Conservation (phyloP, 495 filamentous ascomycete species). For the Massariosphaeria phaeospora region DNA sequence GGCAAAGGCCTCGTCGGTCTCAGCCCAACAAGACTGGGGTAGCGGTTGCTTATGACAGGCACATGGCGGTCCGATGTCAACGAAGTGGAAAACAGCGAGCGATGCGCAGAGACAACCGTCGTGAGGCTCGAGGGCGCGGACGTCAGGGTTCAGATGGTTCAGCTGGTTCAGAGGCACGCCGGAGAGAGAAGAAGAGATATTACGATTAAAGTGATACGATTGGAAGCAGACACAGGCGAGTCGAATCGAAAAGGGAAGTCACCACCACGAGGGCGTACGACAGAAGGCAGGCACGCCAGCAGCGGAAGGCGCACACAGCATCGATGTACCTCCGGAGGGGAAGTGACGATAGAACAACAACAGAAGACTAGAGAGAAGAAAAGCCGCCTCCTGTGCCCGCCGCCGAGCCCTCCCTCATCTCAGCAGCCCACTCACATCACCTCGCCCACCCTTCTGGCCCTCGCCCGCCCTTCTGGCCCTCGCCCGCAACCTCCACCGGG, state of each 20-base stretch:
- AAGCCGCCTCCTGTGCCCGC: conserved; percentile 4
- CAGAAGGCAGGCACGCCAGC: conserved; percentile 8
- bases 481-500: not conserved
- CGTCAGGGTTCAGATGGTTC: too few relatives aligned
- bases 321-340: not conserved
- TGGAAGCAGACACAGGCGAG: not conserved
- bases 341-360: conserved; percentile 1
- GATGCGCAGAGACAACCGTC: not conserved
- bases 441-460: not conserved
- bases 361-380: not conserved
- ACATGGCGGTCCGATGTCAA: too few relatives aligned
- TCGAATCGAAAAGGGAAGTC: conserved; percentile 10
- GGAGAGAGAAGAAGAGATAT: conserved; percentile 2
- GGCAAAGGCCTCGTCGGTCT: too few relatives aligned
- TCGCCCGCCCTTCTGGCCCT: not conserved
- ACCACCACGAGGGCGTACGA: not conserved
- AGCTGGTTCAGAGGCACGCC: not conserved
- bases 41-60: too few relatives aligned
- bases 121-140: too few relatives aligned
- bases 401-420: conserved; percentile 18
- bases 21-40: too few relatives aligned
- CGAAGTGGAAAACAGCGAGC: too few relatives aligned
- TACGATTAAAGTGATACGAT: conserved; percentile 20
- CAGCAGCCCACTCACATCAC: conserved; percentile 16
- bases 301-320: conserved; percentile 10